Evolutionary conservation across 2,329 filamentous ascomycete genomes (phyloP), one percentile per base, ranked within the genome.

Genomic region (Fusarium domesticum): DNA sequence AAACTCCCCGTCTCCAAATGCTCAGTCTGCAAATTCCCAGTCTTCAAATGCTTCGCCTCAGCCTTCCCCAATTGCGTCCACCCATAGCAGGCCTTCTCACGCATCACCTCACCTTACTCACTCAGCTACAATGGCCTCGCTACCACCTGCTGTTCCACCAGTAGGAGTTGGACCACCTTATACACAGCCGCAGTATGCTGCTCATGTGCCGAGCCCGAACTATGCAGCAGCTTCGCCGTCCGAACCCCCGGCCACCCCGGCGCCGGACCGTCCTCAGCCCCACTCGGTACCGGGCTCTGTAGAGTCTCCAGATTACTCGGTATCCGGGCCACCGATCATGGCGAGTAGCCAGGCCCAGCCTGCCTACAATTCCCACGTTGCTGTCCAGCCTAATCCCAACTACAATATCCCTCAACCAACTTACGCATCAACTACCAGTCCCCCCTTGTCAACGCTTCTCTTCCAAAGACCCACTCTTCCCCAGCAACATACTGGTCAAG

Each of bases 351-450:
- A 34, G 4, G 25, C 37, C 8, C 54, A 57, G 25, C 34, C 39
- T 7, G 37, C 38, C 18, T 40, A 47, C 18, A 47, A 43, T 16
- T 57, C 57, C 35, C 37, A 42, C 25, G 35, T 47, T 11, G 48
- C 54, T n/a, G 5, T 12, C 10, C 23, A 28, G 19, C 31, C 39
- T 7, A 36, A 35, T 30, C 47, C 50, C 17, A 47, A 45, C 17
- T 60, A 59, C 37, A 39, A 42, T 30, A 35, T 48, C 10, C 50
- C 54, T 14, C 57, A 60, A 23, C 54, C 57, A 16, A 57, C 41
- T 6, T 59, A 57, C 38, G 47, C 49, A 4, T 31, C 43, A 31
- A 17, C 39, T 23, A 20, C 45, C 10, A 35, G 30, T 23, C 25
- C 46, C 28, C 30, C 45, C 18, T 25, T 44, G 44, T 20, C 42